Evolutionary conservation across 768 basidiomycete genomes (phyloP), one percentile per base, ranked within the genome.

Genomic region (Roridomyces roridus): DNA sequence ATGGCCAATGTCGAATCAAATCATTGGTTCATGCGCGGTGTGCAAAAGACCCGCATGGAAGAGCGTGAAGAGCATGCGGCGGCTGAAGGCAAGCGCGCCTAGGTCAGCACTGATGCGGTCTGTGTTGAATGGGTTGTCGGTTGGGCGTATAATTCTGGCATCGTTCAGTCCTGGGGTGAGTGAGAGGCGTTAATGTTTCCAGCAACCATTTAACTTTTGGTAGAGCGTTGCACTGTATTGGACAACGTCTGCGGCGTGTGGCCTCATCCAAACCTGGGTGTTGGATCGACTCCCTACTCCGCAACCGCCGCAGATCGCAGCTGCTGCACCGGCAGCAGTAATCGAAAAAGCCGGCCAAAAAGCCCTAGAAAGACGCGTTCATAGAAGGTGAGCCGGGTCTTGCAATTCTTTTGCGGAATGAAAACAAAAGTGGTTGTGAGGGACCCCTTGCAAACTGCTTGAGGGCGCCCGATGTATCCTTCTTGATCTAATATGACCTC

Each of bases 401-500:
- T 5, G 34, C 20, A 21, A 24, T 36, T 47, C 44, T 54, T 50
- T 18, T 40, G 63, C 65, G 76, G 78, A 59, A 85, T 91, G 91
- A 93, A 80, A 84, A 87, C 53, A 89, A 81, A 73, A 80, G 80
- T 87, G 89, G 89, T 83, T 79, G 72, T 63, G 85, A 91, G 85
- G 85, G 83, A 87, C 77, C 88, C 86, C 73, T 66, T 64, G 68
- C 63, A 59, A 42, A 42, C 59, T 70, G 68, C 67, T 64, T 59
- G 70, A 73, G 63, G 87, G 80, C 69, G 73, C 77, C 80, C 86
- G 14, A 36, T 86, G 90, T 85, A 73, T 72, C 60, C 70, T 79
- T 80, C 91, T 93, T 93, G 91, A 93, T 93, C 91, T 93, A 93
- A 93, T 92, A 87, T 92, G 91, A 93, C 82, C 74, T 64, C 60